Conservation (phyloP, 192 early-diverging fungal genomes). For the Gonapodya prolifera region DNA sequence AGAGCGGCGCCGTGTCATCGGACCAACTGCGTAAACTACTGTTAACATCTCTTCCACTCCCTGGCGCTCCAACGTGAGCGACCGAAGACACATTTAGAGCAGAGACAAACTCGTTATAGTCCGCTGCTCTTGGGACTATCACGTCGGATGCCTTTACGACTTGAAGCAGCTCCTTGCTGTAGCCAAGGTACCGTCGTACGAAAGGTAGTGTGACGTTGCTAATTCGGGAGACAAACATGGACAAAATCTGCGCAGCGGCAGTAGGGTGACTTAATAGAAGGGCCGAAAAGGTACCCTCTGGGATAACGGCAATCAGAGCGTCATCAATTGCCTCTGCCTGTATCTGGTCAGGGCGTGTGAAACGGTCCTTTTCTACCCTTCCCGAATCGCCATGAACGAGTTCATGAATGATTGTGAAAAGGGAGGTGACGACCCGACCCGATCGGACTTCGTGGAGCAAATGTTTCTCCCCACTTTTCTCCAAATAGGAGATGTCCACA, state of each 20-base stretch:
- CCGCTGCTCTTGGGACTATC: not conserved
- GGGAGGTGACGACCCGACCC: not conserved
- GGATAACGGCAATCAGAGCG: not conserved
- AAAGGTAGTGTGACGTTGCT: not conserved
- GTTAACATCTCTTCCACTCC: not conserved
- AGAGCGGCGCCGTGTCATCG: not conserved
- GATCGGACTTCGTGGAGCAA: not conserved
- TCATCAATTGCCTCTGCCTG: not conserved
- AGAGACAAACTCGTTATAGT: not conserved
- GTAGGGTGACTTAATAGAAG: not conserved
- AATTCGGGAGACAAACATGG: not conserved
- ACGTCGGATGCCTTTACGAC: not conserved
- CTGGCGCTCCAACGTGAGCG: not conserved
- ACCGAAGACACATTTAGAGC: not conserved
- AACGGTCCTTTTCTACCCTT: not conserved
- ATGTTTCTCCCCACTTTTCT: not conserved
- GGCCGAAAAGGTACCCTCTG: not conserved
- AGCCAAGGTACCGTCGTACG: not conserved
- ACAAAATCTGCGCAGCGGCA: not conserved
- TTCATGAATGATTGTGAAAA: not conserved
- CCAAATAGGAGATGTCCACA: not conserved
- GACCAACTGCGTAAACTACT: not conserved
- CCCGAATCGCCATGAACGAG: not conserved
- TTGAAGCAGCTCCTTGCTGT: not conserved
- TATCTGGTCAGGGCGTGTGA: not conserved